A percentile compares a stretch with the other conserved stretches of the same genome.
These are phyloP conservation scores for Penicillium rolfsii DNA, from an alignment of 2,329 filamentous ascomycete genomes.

Conservation along the genomic window DNA sequence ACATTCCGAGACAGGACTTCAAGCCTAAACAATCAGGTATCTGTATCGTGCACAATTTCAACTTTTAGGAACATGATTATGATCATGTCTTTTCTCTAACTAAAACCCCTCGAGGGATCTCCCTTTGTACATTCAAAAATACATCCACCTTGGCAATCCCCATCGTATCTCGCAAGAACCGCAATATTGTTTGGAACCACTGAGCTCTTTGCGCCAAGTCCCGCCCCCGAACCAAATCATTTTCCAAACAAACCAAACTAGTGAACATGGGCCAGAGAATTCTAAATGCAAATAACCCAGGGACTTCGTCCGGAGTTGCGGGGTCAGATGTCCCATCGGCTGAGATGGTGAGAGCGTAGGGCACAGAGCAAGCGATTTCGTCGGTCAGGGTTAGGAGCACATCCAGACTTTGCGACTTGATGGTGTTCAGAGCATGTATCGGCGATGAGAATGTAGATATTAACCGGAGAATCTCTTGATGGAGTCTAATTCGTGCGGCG, in stretches of 20 bases:
- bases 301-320: conserved; percentile 1
- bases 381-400: background rate
- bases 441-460: background rate
- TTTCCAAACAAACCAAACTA: conserved; percentile 7
- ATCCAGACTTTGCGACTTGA: conserved; percentile 2
- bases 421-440: background rate
- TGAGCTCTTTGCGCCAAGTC: background rate
- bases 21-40: background rate
- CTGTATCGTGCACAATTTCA: background rate
- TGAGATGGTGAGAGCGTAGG: conserved; percentile 9
- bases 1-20: background rate
- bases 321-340: conserved; percentile 8
- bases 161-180: conserved; percentile 15
- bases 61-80: background rate
- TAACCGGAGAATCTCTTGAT: conserved; percentile 10
- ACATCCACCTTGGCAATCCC: conserved; percentile 16
- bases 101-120: background rate
- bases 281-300: conserved; percentile 13
- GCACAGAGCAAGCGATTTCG: conserved; percentile 16
- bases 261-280: conserved; percentile 12
- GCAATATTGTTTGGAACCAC: conserved; percentile 15
- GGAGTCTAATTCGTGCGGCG: conserved; percentile 14
- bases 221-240: background rate
- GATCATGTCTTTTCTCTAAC: background rate
- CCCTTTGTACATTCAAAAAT: background rate